Conservation (phyloP, 768 basidiomycete genomes). For the Lentinula detonsa region DNA sequence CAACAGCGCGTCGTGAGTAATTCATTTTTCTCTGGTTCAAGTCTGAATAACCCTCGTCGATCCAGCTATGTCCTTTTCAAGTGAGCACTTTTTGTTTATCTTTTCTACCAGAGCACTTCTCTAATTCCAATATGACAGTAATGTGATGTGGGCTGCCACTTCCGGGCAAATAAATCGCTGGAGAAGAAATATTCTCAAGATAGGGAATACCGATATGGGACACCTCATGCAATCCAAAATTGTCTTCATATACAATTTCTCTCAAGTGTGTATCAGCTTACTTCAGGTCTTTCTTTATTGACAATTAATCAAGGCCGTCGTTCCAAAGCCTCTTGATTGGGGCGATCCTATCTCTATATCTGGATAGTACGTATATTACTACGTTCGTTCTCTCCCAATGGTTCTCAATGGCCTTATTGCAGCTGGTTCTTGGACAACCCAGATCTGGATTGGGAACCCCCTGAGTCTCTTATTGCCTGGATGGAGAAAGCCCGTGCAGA, state of each 20-base stretch:
- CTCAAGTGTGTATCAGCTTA: constrained; percentile 27
- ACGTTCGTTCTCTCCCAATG: neutral
- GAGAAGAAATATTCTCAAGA: constrained; percentile 44
- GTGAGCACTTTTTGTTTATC: constrained; percentile 19
- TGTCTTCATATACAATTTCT: constrained; percentile 64
- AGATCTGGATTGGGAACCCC: constrained; percentile 51
- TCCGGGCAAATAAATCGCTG: constrained; percentile 62
- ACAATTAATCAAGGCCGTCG: constrained; percentile 33
- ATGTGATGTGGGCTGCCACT: constrained; percentile 64
- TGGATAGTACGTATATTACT: constrained; percentile 40
- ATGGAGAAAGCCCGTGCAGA: constrained; percentile 51
- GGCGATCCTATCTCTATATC: constrained; percentile 50
- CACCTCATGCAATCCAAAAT: constrained; percentile 55
- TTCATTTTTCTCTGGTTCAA: neutral
- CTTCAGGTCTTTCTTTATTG: neutral
- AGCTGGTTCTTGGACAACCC: constrained; percentile 67
- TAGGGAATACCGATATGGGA: constrained; percentile 54
- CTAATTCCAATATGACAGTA: constrained; percentile 19
- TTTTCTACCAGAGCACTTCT: neutral
- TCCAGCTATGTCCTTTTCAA: constrained; percentile 55
- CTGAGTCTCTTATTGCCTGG: constrained; percentile 41
- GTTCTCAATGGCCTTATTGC: neutral
- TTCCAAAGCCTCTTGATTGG: constrained; percentile 70
- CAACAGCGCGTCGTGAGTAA: constrained; percentile 49
- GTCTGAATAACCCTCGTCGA: neutral